Base-by-base conservation (phyloP, 2,329 filamentous ascomycete species). In the Davidsoniella virescens region DNA sequence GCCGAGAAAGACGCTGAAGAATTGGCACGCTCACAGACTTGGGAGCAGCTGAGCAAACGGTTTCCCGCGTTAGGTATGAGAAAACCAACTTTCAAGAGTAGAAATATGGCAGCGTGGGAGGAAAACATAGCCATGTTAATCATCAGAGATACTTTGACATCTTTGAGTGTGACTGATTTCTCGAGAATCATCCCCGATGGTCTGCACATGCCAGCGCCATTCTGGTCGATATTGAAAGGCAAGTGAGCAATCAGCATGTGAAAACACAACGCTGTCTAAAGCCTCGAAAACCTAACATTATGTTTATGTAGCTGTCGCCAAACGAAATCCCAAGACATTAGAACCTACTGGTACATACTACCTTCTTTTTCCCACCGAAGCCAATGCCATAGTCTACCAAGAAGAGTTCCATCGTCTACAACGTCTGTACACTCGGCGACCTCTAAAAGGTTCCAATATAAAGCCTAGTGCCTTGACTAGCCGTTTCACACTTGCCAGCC, bases 141-240 rank as follows among this genome's bases (percentile, higher is more conserved):
- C 40, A 64, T 87, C 37, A 67, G 67, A 17, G 72, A 75, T 38
- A 71, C 76, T 5, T 76, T 74, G 57, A 70, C 70, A 51, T 71
- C 73, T 17, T 69, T 88, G 41, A 67, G 69, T 17, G 74, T 80
- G 57, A 74, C 72, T 56, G 84, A 90, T 64, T 88, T 90, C 63
- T 71, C 76, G 55, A 78, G 83, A 50, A 63, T 87, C 16, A 71
- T 77, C 4, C 72, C 73, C 1, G 74, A 71, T 57, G 76, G 77
- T 43, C 64, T 68, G 49, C 77, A 84, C 56, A 72, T 88, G 33
- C 76, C 82, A 54, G 72, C 72, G 39, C 87, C 84, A 83, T 69
- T 73, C 8, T 70, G 69, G 50, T 76, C 76, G 25, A 77, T 86
- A 52, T 64, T 69, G 38, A 75, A 77, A 63, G 68, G 74, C 74